Evolutionary conservation across 495 filamentous ascomycete species (phyloP).

Genomic region (Lepraria neglecta): DNA sequence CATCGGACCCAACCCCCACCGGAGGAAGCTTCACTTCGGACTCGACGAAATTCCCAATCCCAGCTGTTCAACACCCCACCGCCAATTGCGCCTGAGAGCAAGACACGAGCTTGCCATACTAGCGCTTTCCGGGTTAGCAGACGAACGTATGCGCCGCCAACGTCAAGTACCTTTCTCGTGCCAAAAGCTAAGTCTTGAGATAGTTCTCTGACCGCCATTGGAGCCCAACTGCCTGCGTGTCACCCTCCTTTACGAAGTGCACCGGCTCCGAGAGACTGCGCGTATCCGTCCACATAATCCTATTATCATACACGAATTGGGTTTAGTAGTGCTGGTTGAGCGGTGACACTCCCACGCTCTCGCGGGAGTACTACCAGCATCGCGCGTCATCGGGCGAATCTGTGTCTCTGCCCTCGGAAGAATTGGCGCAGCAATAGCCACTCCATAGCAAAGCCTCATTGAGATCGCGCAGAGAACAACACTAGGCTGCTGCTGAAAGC

Average conservation of each 20-base stretch:
- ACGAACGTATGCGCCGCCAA: conserved; percentile 18
- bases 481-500: conserved; percentile 12
- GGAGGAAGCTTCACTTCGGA: conserved; percentile 17
- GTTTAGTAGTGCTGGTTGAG: conserved; percentile 16
- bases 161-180: conserved; percentile 13
- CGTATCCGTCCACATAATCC: conserved; percentile 17
- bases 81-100: conserved; percentile 24
- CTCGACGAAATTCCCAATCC: conserved; percentile 1
- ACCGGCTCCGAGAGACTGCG: conserved; percentile 19
- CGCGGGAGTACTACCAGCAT: conserved; percentile 19
- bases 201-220: conserved; percentile 23
- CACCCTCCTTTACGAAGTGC: conserved; percentile 20
- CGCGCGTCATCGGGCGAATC: conserved; percentile 20
- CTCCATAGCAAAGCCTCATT: conserved; percentile 21
- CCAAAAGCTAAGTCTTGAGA: conserved; percentile 17
- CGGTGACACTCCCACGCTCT: conserved; percentile 10
- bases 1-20: conserved; percentile 7
- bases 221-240: conserved; percentile 25
- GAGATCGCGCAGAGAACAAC: conserved; percentile 21
- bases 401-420: conserved; percentile 15
- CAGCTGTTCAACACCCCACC: conserved; percentile 16
- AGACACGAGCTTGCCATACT: conserved; percentile 19
- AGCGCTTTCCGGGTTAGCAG: conserved; percentile 21
- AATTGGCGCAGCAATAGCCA: conserved; percentile 25
- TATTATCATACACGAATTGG: conserved; percentile 13